These are phyloP conservation scores for Durusdinium trenchii DNA, from an alignment of 73 alveolate species.

Conservation along the genomic window DNA sequence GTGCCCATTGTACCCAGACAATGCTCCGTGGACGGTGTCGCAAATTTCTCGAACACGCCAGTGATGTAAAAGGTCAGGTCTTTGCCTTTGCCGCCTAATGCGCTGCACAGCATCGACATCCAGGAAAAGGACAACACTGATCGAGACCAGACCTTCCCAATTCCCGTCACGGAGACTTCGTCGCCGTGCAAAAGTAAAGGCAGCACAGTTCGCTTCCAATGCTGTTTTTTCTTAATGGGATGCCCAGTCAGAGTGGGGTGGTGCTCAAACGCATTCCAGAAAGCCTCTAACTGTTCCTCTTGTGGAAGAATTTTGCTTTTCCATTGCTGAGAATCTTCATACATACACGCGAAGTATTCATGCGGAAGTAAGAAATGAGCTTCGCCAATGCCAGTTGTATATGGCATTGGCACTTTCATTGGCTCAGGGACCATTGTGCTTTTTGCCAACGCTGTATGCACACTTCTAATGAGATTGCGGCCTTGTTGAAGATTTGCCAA, in stretches of 20 bases:
- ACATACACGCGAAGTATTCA: background rate
- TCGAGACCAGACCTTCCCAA: slow-evolving; percentile 1
- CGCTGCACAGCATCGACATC: too few relatives aligned
- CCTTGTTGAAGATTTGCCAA: background rate
- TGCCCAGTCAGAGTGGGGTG: background rate
- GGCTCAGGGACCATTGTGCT: background rate
- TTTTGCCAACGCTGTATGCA: background rate
- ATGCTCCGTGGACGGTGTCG: background rate
- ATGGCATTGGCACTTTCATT: background rate
- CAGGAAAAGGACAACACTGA: background rate
- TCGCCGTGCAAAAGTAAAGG: slow-evolving; percentile 7
- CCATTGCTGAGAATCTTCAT: background rate
- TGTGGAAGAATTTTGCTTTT: background rate
- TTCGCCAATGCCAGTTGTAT: background rate
- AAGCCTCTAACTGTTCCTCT: background rate
- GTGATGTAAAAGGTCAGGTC: background rate
- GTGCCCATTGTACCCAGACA: background rate
- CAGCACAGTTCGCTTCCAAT: background rate
- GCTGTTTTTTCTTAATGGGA: background rate
- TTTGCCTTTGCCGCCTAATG: background rate
- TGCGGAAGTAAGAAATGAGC: background rate
- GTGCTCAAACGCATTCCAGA: background rate
- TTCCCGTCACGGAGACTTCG: slow-evolving; percentile 7
- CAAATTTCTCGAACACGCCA: background rate
- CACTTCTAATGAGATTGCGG: background rate